Evolutionary conservation across 345 rosid genomes (phyloP).

Genomic region (Eucalyptus viminalis): DNA sequence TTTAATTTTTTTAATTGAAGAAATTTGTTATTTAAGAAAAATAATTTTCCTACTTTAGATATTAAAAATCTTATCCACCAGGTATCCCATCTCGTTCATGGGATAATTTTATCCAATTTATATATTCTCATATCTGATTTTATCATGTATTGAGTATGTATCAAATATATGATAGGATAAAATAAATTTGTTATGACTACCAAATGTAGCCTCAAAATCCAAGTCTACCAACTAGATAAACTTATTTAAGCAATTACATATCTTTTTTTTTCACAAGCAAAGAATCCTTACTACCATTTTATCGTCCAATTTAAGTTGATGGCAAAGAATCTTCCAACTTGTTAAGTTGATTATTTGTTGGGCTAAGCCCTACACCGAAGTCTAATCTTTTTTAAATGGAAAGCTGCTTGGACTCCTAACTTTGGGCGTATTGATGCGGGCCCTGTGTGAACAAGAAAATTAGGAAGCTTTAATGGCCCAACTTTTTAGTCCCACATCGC

Average conservation of each 20-base stretch:
- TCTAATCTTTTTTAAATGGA: neutral
- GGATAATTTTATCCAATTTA: too few relatives aligned
- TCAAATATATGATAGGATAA: too few relatives aligned
- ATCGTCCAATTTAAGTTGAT: neutral
- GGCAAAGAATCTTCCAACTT: neutral
- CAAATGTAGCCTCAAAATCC: neutral
- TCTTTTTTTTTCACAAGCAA: neutral
- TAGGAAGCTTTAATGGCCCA: neutral
- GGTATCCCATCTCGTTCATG: accelerated
- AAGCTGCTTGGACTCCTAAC: neutral
- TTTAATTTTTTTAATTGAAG: too few relatives aligned
- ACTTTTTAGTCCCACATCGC: neutral
- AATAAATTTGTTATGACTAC: too few relatives aligned
- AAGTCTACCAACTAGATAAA: neutral
- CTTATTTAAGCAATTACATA: neutral
- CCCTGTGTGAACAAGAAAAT: neutral
- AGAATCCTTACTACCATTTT: neutral
- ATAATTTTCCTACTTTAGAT: accelerated
- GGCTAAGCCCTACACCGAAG: neutral
- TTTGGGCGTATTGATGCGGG: neutral
- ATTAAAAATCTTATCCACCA: accelerated
- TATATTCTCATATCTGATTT: too few relatives aligned
- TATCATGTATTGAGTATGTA: accelerated
- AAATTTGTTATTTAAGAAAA: too few relatives aligned
- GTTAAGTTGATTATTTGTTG: neutral